Percentiles rank a stretch among this genome's conserved stretches.
These are phyloP conservation scores for Penicillium daleae DNA, from an alignment of 495 filamentous ascomycete genomes.

Conservation along the genomic window DNA sequence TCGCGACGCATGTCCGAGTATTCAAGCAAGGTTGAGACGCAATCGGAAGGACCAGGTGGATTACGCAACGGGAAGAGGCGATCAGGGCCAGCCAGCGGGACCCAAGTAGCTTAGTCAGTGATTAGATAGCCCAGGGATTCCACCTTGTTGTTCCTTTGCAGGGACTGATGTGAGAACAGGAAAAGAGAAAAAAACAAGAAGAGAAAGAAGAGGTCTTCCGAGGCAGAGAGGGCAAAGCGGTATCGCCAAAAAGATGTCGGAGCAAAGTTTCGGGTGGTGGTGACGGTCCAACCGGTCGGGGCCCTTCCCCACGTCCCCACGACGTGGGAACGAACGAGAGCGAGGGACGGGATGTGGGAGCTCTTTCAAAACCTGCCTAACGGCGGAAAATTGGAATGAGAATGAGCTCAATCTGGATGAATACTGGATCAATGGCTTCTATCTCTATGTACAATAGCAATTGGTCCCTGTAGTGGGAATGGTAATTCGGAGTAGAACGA, in stretches of 20 bases:
- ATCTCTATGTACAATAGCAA: background rate
- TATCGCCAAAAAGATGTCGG: background rate
- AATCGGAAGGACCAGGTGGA: conserved; percentile 16
- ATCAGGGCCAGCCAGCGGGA: background rate
- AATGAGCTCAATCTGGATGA: background rate
- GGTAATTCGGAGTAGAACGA: too few relatives aligned
- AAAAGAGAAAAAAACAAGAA: background rate
- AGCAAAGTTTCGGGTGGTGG: conserved; percentile 8
- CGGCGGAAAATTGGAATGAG: background rate
- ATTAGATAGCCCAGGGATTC: background rate
- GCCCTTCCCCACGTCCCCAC: conserved; percentile 23
- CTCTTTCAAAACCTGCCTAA: background rate
- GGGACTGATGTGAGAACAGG: background rate
- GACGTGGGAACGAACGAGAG: background rate
- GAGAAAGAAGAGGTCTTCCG: background rate
- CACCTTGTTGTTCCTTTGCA: background rate
- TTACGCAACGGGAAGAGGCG: conserved; percentile 14
- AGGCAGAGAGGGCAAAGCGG: conserved; percentile 2
- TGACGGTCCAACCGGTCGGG: conserved; percentile 7
- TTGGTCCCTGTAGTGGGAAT: background rate
- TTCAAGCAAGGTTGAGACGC: conserved; percentile 11
- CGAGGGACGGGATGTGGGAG: background rate
- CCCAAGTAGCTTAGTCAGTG: conserved; percentile 6
- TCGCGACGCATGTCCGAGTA: conserved; percentile 5
- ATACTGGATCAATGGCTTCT: background rate